Percentiles rank a stretch among this genome's conserved stretches.
These are phyloP conservation scores for Euphrasia arctica DNA, from an alignment of 305 asterid genomes.

Conservation along the genomic window DNA sequence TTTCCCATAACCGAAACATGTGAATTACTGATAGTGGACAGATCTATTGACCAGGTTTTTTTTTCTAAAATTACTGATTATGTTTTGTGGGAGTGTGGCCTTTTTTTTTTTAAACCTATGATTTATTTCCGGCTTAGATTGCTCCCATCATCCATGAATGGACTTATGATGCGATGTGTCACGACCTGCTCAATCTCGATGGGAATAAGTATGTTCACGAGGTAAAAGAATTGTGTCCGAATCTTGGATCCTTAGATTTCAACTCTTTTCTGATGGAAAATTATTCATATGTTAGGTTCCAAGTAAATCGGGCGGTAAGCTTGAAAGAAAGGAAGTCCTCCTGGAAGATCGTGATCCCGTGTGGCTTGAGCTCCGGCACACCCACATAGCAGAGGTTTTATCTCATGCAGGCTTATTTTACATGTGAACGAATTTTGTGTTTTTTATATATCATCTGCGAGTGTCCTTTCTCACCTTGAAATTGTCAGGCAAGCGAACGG, in stretches of 20 bases:
- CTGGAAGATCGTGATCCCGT: slow-evolving; percentile 90
- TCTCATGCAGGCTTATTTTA: slow-evolving; percentile 19
- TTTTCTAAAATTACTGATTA: slow-evolving; percentile 7
- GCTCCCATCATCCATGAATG: slow-evolving; percentile 98
- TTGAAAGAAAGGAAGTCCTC: slow-evolving; percentile 80
- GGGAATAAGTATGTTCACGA: slow-evolving; percentile 79
- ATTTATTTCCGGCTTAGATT: slow-evolving; percentile 42
- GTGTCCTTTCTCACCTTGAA: slow-evolving; percentile 27
- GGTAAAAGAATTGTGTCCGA: slow-evolving; percentile 42
- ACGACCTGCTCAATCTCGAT: slow-evolving; percentile 84
- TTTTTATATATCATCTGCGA: slow-evolving; percentile 12
- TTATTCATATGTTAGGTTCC: slow-evolving; percentile 44
- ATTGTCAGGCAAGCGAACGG: slow-evolving; percentile 74
- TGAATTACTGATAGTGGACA: slow-evolving; percentile 83
- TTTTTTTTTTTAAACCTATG: slow-evolving; percentile 6
- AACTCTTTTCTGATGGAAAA: slow-evolving; percentile 23
- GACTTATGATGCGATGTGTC: slow-evolving; percentile 97
- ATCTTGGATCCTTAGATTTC: slow-evolving; percentile 20
- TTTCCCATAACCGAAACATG: slow-evolving; percentile 86
- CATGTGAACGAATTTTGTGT: slow-evolving; percentile 2
- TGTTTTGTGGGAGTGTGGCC: background rate
- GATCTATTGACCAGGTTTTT: slow-evolving; percentile 85
- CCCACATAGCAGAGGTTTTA: slow-evolving; percentile 86
- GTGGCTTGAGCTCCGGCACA: slow-evolving; percentile 90
- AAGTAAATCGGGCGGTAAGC: slow-evolving; percentile 65